Evolutionary conservation across 2,329 filamentous ascomycete genomes (phyloP).

Genomic region (Ilyonectria mors-panacis): DNA sequence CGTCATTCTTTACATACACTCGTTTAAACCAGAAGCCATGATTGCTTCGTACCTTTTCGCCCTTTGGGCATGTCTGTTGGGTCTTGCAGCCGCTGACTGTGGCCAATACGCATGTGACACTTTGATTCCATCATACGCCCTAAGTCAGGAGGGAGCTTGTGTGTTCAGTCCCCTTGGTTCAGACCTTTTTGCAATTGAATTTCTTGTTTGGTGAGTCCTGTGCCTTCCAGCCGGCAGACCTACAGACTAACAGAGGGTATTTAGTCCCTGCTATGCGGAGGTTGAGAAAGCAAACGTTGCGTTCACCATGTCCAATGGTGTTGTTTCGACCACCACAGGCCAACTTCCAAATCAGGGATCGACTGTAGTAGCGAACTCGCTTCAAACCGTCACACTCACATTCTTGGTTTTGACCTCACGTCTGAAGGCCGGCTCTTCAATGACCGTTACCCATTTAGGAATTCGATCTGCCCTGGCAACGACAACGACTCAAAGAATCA

Average conservation of each 20-base stretch:
- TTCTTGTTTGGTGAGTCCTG: conserved; percentile 9
- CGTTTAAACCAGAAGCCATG: conserved; percentile 8
- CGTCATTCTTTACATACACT: neutral
- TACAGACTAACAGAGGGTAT: neutral
- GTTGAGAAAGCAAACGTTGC: conserved; percentile 11
- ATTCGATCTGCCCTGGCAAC: neutral
- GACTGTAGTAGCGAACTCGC: neutral
- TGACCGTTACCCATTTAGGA: conserved; percentile 7
- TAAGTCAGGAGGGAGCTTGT: conserved; percentile 5
- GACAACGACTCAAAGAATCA: neutral
- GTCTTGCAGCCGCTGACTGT: conserved; percentile 8
- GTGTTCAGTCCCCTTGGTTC: neutral
- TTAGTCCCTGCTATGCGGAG: conserved; percentile 2
- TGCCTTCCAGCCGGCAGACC: neutral
- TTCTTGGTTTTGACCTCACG: neutral
- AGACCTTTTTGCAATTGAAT: neutral
- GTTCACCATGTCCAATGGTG: conserved; percentile 6
- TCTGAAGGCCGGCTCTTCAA: neutral
- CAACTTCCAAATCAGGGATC: neutral
- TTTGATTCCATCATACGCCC: conserved; percentile 4
- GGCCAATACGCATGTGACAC: conserved; percentile 9
- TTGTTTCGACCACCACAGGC: conserved; percentile 8
- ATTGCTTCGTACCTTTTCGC: conserved; percentile 13
- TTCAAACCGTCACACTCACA: conserved; percentile 8
- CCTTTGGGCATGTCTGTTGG: conserved; percentile 12